phyloP scores from a whole-genome alignment of 441 rosid genomes.

The Mallotus repandus region DNA sequence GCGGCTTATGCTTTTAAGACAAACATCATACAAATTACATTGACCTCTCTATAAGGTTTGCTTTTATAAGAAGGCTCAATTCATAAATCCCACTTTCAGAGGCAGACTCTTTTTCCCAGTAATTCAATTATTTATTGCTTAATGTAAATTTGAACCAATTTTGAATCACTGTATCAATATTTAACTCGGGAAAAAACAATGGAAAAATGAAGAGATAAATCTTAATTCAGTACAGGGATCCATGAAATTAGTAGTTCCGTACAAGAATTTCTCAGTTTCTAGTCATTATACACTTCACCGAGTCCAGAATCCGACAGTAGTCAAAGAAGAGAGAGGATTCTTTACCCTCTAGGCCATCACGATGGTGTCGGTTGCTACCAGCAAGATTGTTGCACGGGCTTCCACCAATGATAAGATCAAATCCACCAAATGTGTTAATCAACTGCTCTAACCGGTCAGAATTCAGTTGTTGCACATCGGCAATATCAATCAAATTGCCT shows the following conservation, averaged over 20 bases:
- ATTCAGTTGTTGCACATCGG: constrained; percentile 49
- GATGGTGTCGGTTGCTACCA: constrained; percentile 65
- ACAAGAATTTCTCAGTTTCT: constrained; percentile 26
- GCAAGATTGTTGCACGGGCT: constrained; percentile 89
- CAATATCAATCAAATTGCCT: constrained; percentile 51
- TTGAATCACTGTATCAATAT: constrained; percentile 3
- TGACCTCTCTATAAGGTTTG: too few species aligned
- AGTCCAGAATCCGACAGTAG: constrained; percentile 60
- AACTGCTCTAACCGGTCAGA: constrained; percentile 44
- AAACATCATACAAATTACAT: too few species aligned
- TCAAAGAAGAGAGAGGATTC: constrained; percentile 74
- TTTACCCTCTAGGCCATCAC: constrained; percentile 83
- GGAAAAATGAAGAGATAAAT: neutral
- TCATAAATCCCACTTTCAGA: neutral
- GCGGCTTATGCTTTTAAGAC: too few species aligned
- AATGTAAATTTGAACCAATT: neutral
- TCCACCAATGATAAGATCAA: constrained; percentile 84
- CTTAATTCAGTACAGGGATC: neutral
- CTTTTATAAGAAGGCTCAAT: neutral
- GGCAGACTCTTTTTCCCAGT: neutral
- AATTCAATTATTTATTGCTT: neutral
- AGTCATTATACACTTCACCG: constrained; percentile 37
- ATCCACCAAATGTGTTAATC: constrained; percentile 61
- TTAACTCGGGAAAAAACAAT: neutral
- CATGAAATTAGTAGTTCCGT: neutral